Base-by-base conservation (phyloP, 1,139 yeast species). In the Citeromyces siamensis region DNA sequence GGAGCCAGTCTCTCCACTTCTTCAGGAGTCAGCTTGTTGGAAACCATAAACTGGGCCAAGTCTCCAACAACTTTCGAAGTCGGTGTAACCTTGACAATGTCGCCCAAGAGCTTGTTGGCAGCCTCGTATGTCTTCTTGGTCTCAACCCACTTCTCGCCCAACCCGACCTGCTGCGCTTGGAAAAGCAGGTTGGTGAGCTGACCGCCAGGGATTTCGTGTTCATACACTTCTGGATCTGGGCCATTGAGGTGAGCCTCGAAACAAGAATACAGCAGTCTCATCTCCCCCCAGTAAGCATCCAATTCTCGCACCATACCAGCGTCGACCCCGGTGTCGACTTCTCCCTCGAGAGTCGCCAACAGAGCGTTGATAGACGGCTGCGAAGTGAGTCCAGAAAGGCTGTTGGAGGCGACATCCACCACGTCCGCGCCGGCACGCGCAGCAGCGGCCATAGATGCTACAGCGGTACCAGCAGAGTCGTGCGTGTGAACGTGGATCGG, bases 391-490 rank as follows among this genome's bases (percentile, higher is more conserved):
- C 98, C 98, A 41, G 97, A 86, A 85, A 90, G 80, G 29, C 96
- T 83, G 70, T 90, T 93, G 43, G 94, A 75, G 13, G 97, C 97
- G 49, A 93, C 94, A 59, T 90, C 99, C 48, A 90, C 96, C 42
- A 82, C 94, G 64, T 93, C 98, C 32, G 99, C 98, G 53, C 99
- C 99, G 21, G 96, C 94, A 48, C 68, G 59, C 23, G 97, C 97
- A 59, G 88, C 79, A 5, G 93, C 95, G 45, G 81, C 79, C 94
- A 90, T 88, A 31, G 95, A 81, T 22, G 97, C 86, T 45, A 90
- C 96, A 62, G 95, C 99, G 38, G 98, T 93, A 66, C 98, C 99
- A 33, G 99, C 98, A 46, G 97, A 86, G 63, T 90, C 99, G 62
- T 90, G 99, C 29, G 98, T 88, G 64, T 90, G 99, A 35, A 90